phyloP scores from a whole-genome alignment of 1,284 basidiomycete species.

The Pseudozyma pruni region DNA sequence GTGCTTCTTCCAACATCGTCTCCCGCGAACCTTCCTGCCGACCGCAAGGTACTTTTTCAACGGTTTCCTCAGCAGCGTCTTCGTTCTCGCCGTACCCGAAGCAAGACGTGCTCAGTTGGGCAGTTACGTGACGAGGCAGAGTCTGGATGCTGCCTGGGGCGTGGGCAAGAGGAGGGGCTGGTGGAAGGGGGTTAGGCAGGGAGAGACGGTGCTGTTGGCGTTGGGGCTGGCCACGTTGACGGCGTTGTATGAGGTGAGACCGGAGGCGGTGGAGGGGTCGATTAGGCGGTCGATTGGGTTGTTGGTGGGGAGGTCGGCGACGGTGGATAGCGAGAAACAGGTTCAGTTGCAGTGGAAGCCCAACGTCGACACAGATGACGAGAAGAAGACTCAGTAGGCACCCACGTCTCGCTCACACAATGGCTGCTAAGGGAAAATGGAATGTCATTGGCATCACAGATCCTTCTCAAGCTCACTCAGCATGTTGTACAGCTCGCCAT shows the following conservation, averaged over 20 bases:
- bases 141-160: conserved; percentile 29
- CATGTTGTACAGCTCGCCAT: conserved; percentile 55
- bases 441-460: too few relatives aligned
- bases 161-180: conserved; percentile 37
- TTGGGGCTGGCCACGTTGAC: conserved; percentile 41
- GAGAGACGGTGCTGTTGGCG: conserved; percentile 47
- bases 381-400: conserved; percentile 17
- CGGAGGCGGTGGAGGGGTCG: conserved; percentile 22
- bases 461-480: conserved; percentile 37
- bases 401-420: neutral
- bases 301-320: conserved; percentile 22
- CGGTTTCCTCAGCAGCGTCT: conserved; percentile 54
- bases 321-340: conserved; percentile 27
- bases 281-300: conserved; percentile 14
- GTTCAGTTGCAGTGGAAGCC: conserved; percentile 10
- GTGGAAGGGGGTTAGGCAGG: conserved; percentile 23
- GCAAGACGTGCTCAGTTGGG: conserved; percentile 44
- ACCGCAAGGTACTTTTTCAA: conserved; percentile 52
- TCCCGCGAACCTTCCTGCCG: conserved; percentile 53
- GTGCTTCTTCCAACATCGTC: conserved; percentile 60
- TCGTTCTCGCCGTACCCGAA: conserved; percentile 53
- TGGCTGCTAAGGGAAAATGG: too few relatives aligned
- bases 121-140: conserved; percentile 41
- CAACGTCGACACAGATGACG: neutral
- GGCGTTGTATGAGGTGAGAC: conserved; percentile 46